Base-by-base conservation (phyloP, 805 yeast genomes). In the Candida succiphila region DNA sequence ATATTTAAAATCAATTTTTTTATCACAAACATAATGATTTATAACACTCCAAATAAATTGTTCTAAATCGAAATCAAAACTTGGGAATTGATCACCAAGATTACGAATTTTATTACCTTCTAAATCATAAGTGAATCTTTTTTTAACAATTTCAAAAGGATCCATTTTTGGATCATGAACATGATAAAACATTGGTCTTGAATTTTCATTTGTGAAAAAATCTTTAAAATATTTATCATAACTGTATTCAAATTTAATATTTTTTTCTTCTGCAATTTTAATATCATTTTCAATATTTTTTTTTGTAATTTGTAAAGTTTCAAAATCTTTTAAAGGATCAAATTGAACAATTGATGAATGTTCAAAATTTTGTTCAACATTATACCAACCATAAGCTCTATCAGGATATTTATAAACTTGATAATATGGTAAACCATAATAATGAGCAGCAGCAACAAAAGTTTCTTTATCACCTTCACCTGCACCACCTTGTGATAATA, bases 381-480 rank as follows among this genome's bases (percentile, higher is more conserved):
- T 53, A 35, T 39, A 53, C 58, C 58, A 56, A 18, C 60, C 60
- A 36, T 37, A 55, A 10, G 54, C 51, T 30, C 50, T 41, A 34
- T 55, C 60, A 9, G 56, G 46, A 37, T 39, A 54, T 30, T 67
- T 63, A 37, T 66, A 63, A 7, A 69, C 64, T 53, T 76, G 82
- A 45, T 76, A 75, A 43, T 65, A 75, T 2, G 67, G 63, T 31
- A 65, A 50, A 3, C 60, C 56, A 33, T 67, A 59, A 15, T 68
- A 67, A 29, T 66, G 63, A 7, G 87, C 82, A 2, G 87, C 82
- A 0, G 87, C 84, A 37, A 78, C 61, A 38, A 77, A 75, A 1
- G 88, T 79, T 42, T 79, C 87, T 48, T 80, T 80, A 49, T 80
- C 87, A 34, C 87, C 87, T 54, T 77, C 84, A n/a, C 88, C 88